Evolutionary conservation across 163 green algal genomes (phyloP).

Genomic region (Scenedesmus sp.): DNA sequence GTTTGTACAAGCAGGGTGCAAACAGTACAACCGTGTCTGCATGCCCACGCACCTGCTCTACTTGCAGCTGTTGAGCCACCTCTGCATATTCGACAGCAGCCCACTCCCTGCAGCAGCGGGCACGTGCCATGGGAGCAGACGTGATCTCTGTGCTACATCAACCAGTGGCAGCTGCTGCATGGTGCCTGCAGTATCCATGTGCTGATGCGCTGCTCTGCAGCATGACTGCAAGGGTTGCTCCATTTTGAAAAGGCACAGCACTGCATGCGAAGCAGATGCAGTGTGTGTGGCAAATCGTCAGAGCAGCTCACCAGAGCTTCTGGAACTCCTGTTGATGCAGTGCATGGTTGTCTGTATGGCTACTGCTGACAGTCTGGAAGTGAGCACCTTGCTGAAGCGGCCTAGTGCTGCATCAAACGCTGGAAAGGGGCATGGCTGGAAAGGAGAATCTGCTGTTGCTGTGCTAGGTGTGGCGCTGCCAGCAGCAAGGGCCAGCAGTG

Average conservation of each 20-base stretch:
- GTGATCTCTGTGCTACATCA: not conserved
- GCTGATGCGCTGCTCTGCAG: no score
- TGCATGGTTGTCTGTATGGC: not conserved
- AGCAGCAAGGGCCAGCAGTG: not conserved
- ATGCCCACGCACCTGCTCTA: not conserved
- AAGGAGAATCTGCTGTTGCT: not conserved
- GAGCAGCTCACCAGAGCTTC: not conserved
- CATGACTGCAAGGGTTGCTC: no score
- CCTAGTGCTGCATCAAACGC: not conserved
- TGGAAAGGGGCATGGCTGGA: not conserved
- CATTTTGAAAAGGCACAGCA: no score
- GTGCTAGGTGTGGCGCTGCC: not conserved
- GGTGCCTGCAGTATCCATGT: not conserved
- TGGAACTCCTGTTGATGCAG: not conserved
- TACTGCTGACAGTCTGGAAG: not conserved
- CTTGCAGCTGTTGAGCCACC: conserved; percentile 9
- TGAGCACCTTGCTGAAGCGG: not conserved
- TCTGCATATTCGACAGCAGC: not conserved
- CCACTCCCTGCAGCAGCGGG: not conserved
- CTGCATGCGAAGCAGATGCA: not conserved
- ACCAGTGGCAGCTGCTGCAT: not conserved
- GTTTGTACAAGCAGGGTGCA: not conserved
- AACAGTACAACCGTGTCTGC: not conserved
- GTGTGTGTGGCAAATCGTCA: not conserved
- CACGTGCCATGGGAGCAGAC: not conserved